A percentile compares a stretch with the other conserved stretches of the same genome.
These are phyloP conservation scores for Neobulgaria alba DNA, from an alignment of 2,329 filamentous ascomycete species.

Conservation along the genomic window DNA sequence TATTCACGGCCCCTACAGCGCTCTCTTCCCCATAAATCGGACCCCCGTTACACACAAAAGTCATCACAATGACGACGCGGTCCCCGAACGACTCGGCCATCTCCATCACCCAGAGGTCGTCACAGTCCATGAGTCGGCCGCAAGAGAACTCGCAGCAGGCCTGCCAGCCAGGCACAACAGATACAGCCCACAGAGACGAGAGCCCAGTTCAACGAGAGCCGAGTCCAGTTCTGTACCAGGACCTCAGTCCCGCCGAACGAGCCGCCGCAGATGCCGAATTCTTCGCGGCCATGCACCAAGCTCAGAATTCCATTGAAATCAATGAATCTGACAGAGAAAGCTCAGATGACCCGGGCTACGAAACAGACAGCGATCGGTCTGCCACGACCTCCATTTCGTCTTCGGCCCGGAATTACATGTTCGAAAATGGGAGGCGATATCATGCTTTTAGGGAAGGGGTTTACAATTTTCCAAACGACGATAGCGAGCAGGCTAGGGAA, in stretches of 20 bases:
- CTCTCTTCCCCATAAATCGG: no score
- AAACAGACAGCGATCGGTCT: slow-evolving; percentile 19
- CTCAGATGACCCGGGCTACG: slow-evolving; percentile 24
- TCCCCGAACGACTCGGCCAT: slow-evolving; percentile 18
- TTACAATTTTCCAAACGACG: slow-evolving; percentile 54
- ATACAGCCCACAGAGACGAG: no score
- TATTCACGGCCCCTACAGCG: no score
- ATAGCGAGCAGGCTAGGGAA: slow-evolving; percentile 48
- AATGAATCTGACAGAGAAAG: slow-evolving; percentile 15
- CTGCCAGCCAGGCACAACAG: no score
- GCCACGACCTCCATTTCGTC: slow-evolving; percentile 21
- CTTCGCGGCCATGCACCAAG: slow-evolving; percentile 17
- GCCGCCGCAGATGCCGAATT: slow-evolving; percentile 16
- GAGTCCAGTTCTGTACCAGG: neutral
- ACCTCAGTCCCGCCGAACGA: slow-evolving; percentile 3
- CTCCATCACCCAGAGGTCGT: slow-evolving; percentile 5
- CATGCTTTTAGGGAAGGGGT: slow-evolving; percentile 45
- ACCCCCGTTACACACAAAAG: no score
- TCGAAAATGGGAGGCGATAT: slow-evolving; percentile 51
- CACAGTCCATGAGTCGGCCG: no score
- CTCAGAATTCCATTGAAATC: slow-evolving; percentile 21
- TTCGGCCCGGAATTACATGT: slow-evolving; percentile 41
- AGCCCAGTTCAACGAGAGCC: no score
- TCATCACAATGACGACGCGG: no score
- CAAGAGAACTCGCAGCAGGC: no score